Conservation (phyloP, 768 basidiomycete genomes). For the Agrocybe chaxingu region DNA sequence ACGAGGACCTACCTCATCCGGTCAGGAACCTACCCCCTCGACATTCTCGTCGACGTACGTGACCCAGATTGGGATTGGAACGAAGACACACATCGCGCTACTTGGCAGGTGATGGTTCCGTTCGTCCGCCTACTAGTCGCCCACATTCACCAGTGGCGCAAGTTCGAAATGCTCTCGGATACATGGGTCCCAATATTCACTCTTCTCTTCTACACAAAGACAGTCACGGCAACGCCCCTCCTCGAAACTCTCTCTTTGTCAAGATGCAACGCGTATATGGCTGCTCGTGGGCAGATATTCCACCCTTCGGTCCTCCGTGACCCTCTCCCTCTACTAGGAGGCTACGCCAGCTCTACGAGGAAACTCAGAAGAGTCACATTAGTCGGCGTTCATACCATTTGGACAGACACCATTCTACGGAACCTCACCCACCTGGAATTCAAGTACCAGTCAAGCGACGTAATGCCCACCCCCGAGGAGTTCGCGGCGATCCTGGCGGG, state of each 20-base stretch:
- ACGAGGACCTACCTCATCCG: slow-evolving; percentile 36
- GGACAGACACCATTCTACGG: slow-evolving; percentile 37
- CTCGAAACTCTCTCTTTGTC: slow-evolving; percentile 42
- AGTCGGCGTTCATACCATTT: slow-evolving; percentile 58
- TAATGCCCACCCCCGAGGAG: slow-evolving; percentile 49
- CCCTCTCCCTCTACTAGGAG: slow-evolving; percentile 46
- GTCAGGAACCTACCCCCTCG: slow-evolving; percentile 44
- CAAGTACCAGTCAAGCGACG: slow-evolving; percentile 53
- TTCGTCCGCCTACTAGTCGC: slow-evolving; percentile 43
- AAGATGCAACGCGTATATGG: slow-evolving; percentile 59
- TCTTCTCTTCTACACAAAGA: slow-evolving; percentile 40
- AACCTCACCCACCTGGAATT: slow-evolving; percentile 47
- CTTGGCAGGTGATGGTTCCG: slow-evolving; percentile 40
- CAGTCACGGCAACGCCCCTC: slow-evolving; percentile 28
- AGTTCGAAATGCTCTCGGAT: slow-evolving; percentile 50
- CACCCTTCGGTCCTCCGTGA: slow-evolving; percentile 34
- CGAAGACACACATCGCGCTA: slow-evolving; percentile 42
- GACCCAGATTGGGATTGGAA: slow-evolving; percentile 55
- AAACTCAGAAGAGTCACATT: slow-evolving; percentile 41
- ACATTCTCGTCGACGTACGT: slow-evolving; percentile 55
- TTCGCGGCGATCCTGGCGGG: slow-evolving; percentile 40
- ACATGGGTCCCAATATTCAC: slow-evolving; percentile 58
- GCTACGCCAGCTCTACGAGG: slow-evolving; percentile 17
- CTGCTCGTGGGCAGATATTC: slow-evolving; percentile 40
- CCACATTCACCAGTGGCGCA: slow-evolving; percentile 44